Evolutionary conservation across 805 yeast species (phyloP), one percentile per base, ranked within the genome.

Genomic region (Candida sakaeoensis): DNA sequence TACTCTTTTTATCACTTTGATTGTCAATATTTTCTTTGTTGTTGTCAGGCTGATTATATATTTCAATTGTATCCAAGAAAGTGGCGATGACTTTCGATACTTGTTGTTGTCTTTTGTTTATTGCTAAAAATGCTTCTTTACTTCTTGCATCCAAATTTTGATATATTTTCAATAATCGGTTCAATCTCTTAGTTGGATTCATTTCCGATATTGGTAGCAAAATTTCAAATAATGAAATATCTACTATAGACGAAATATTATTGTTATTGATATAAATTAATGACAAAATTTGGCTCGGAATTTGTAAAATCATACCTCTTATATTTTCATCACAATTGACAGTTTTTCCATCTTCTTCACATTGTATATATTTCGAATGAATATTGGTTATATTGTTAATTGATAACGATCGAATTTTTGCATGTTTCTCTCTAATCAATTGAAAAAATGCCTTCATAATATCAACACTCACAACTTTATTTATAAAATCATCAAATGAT

Each of bases 231-330:
- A 89, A 48, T 0, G 72, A 61, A 3, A 61, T 45, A 54, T 88
- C 96, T 10, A 87, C 83, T 9, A 74, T 63, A 9, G 80, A 72
- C 41, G 82, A 86, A 36, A 86, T 80, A 8, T 69, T 65, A 37
- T 63, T 71, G 49, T 85, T 89, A 54, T 87, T 86, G 46, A 89
- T 82, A 52, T 85, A 89, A 36, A 83, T 71, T 32, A 86, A 68
- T 16, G 79, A 75, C 33, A 89, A 61, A 0, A 89, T 57, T 16
- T 73, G 71, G 32, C 78, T 75, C 1, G 96, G 96, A 18, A 88
- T 79, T 55, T 70, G 68, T 4, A 60, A 39, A 7, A 77, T 53
- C 17, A 64, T 43, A 5, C 52, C 50, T 13, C 65, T 63, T 3
- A 65, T 43, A 5, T 54, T 52, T 3, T 42, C 45, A 15, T 51